A percentile compares a stretch with the other conserved stretches of the same genome.
These are phyloP conservation scores for Quercus robur DNA, from an alignment of 306 rosid genomes.

Conservation along the genomic window DNA sequence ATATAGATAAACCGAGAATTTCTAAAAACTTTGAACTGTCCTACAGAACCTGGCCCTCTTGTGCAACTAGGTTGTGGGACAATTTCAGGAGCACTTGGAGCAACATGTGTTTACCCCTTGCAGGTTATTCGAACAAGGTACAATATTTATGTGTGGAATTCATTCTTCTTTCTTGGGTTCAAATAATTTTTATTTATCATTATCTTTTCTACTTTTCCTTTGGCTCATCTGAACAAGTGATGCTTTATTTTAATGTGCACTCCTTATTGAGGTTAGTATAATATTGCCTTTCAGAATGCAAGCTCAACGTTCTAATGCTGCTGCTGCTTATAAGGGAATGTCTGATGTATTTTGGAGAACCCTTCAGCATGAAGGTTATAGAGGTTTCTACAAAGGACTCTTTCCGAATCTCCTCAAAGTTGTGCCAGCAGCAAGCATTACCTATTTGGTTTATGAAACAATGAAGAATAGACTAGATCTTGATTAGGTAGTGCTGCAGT, in stretches of 20 bases:
- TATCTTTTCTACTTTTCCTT: slow-evolving; percentile 9
- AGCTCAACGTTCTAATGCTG: slow-evolving; percentile 55
- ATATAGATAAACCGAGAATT: background rate
- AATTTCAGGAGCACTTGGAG: slow-evolving; percentile 89
- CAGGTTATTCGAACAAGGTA: slow-evolving; percentile 95
- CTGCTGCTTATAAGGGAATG: slow-evolving; percentile 65
- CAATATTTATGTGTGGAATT: background rate
- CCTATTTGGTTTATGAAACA: slow-evolving; percentile 82
- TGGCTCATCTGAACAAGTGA: background rate
- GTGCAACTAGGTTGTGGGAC: slow-evolving; percentile 94
- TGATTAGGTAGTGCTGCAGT: slow-evolving; percentile 37
- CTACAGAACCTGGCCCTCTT: slow-evolving; percentile 89
- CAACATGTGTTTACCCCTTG: slow-evolving; percentile 92
- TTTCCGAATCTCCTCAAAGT: slow-evolving; percentile 92
- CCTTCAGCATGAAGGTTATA: slow-evolving; percentile 54
- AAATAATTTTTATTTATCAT: slow-evolving; percentile 7
- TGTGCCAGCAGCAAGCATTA: slow-evolving; percentile 92
- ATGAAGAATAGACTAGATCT: slow-evolving; percentile 84
- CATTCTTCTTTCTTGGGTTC: no score
- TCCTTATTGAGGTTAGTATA: no score
- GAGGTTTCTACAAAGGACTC: slow-evolving; percentile 93
- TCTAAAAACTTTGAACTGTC: slow-evolving; percentile 18
- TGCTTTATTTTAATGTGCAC: no score
- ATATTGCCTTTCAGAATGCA: slow-evolving; percentile 66
- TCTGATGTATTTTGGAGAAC: slow-evolving; percentile 86